Base-by-base conservation (phyloP, 768 basidiomycete genomes). In the Lenzites betulinus region DNA sequence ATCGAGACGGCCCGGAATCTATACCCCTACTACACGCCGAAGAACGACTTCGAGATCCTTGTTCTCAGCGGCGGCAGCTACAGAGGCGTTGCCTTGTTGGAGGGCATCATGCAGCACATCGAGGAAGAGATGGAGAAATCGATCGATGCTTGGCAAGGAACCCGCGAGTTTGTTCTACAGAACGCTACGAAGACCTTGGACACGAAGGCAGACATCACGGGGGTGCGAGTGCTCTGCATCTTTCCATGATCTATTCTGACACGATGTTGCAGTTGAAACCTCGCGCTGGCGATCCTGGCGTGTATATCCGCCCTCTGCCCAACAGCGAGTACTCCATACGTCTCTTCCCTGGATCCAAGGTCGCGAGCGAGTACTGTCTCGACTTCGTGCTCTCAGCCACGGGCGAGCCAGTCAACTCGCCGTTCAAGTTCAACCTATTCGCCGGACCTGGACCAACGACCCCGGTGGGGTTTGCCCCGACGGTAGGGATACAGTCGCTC, bases 321-420 rank as follows among this genome's bases (percentile, higher is more conserved):
- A 6, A 23, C 3, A 51, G 50, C 50, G 20, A 36, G 20, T 51
- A 51, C 35, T 51, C 50, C 35, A 51, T 51, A n/a, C 50, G 50
- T 12, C 33, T 51, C 16, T 51, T 51, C 36, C 50, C 50, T 9
- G 50, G 50, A n/a, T 36, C 50, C 7, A 11, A 22, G 9, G 18
- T n/a, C 50, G 22, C 36, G 16, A 51, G 50, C 35, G 33, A 51
- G 36, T 51, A 51, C 15, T 51, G 50, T n/a, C 50, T 51, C 7
- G 52, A 54, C 41, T 54, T 54, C 26, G 26, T 54, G 41, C 18
- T 18, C 4, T 43, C 52, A 18, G 1, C 41, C n/a, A 54, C 52
- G 3, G 39, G 39, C 18, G 25, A 43, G 26, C 41, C 52, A 2
- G 52, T 54, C 39, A 54, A 54, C 52, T 42, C 52, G 12, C 52